Conservation (phyloP, 495 filamentous ascomycete genomes). For the Neurospora sp. region DNA sequence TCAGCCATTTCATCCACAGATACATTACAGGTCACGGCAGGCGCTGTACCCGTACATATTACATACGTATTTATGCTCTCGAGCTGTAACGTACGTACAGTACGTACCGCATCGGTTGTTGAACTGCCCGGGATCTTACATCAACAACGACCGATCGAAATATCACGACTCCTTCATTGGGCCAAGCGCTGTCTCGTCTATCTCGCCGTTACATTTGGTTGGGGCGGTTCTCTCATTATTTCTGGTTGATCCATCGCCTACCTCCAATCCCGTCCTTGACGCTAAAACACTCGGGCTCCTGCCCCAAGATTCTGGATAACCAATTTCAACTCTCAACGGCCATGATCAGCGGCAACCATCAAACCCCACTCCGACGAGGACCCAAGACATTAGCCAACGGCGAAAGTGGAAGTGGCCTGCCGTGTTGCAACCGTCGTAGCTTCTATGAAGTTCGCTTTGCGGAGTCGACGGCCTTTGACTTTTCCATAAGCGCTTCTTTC, state of each 20-base stretch:
- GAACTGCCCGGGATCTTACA: neutral
- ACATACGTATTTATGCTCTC: neutral
- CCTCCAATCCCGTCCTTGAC: neutral
- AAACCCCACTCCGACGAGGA: neutral
- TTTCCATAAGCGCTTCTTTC: neutral
- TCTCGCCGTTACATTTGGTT: neutral
- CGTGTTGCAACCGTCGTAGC: neutral
- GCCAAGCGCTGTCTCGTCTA: neutral
- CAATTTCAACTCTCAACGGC: neutral
- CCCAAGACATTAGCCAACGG: neutral
- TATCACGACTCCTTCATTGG: neutral
- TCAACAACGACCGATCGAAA: neutral
- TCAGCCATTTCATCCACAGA: neutral
- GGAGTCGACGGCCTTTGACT: neutral
- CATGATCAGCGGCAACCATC: neutral
- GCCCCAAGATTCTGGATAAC: neutral
- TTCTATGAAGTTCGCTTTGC: neutral
- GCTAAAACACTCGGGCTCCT: neutral
- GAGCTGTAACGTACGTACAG: neutral
- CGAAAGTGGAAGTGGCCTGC: neutral
- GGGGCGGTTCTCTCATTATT: neutral
- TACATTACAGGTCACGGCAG: neutral
- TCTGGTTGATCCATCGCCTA: neutral
- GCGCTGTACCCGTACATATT: neutral
- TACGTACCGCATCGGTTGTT: neutral